Evolutionary conservation across 257 asterid genomes (phyloP).

Genomic region (Solanum peruvianum): DNA sequence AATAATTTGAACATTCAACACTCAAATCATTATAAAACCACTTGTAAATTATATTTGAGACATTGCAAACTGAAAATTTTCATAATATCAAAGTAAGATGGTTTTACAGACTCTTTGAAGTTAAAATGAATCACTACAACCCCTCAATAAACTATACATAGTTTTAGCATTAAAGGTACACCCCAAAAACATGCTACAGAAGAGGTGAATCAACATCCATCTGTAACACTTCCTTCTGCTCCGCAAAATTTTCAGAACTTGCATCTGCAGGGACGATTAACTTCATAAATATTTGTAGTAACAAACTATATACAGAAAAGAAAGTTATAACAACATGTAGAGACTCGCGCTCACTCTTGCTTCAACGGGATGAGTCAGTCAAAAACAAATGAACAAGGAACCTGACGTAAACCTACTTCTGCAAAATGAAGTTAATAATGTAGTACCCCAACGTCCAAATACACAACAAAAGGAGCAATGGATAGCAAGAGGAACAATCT

Average conservation of each 20-base stretch:
- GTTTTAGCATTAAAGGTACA: background rate
- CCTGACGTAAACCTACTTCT: background rate
- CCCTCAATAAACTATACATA: background rate
- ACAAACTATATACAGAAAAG: background rate
- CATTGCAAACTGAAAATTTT: background rate
- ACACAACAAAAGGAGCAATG: background rate
- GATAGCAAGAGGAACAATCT: constrained; percentile 25
- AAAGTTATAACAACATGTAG: background rate
- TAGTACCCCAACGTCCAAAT: constrained; percentile 19
- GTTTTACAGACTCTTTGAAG: background rate
- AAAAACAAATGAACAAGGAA: background rate
- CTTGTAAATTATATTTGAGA: background rate
- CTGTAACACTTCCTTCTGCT: background rate
- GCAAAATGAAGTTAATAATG: background rate
- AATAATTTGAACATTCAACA: background rate
- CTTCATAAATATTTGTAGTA: background rate
- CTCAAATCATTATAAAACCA: background rate
- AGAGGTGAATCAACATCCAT: background rate
- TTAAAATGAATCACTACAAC: background rate
- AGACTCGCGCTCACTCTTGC: background rate
- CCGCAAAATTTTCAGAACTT: background rate
- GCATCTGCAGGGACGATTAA: background rate
- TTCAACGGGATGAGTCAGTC: background rate
- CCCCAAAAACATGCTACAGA: background rate
- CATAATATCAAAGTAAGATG: background rate